These are phyloP conservation scores for Ananas comosus DNA, from an alignment of 176 grass and related monocot genomes.

Conservation along the genomic window DNA sequence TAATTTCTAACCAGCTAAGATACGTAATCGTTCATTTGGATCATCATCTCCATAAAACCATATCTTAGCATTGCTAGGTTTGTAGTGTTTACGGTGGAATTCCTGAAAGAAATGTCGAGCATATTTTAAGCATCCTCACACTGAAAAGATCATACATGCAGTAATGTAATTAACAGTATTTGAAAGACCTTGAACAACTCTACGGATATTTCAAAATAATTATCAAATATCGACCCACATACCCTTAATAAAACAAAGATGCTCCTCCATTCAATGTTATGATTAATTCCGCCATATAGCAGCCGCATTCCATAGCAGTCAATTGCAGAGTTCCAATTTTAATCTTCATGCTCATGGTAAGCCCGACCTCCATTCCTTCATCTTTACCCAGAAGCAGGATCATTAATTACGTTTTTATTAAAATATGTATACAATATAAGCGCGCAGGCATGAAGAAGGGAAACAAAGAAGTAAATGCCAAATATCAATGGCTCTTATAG, in stretches of 20 bases:
- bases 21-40: no score
- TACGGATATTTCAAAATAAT: no score
- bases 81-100: no score
- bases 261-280: slow-evolving; percentile 67
- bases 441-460: not conserved
- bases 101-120: no score
- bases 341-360: slow-evolving; percentile 73
- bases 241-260: slow-evolving; percentile 99
- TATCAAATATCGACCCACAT: slow-evolving; percentile 25
- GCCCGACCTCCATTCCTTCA: slow-evolving; percentile 83
- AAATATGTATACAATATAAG: slow-evolving; percentile 13
- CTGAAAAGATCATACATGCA: no score
- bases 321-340: slow-evolving; percentile 76
- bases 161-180: no score
- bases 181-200: no score
- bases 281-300: slow-evolving; percentile 60
- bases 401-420: slow-evolving; percentile 23
- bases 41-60: no score
- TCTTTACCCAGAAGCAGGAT: slow-evolving; percentile 46
- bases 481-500: no score
- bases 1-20: no score
- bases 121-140: no score
- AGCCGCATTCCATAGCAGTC: slow-evolving; percentile 50
- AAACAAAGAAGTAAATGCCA: not conserved
- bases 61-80: no score